phyloP scores from a whole-genome alignment of 1,284 basidiomycete species.

The Takashimella tepidaria region DNA sequence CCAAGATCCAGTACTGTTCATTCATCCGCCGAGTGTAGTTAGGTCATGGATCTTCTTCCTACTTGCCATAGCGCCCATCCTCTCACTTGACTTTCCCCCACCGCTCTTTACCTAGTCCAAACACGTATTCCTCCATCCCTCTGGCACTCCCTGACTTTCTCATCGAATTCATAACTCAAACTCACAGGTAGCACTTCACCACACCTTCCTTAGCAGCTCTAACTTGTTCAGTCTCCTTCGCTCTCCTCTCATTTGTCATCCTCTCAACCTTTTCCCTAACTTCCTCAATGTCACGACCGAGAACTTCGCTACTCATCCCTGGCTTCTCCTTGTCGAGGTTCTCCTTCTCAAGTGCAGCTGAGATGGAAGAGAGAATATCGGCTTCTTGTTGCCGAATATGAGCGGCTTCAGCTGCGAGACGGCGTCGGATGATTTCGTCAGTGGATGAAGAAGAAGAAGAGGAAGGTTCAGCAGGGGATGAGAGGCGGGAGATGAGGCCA shows the following conservation, averaged over 20 bases:
- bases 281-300: conserved; percentile 48
- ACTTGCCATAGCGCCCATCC: too few species aligned
- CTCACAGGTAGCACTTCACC: conserved; percentile 46
- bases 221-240: conserved; percentile 35
- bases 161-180: conserved; percentile 2
- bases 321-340: conserved; percentile 48
- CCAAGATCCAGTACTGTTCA: neutral
- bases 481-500: conserved; percentile 39
- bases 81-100: too few species aligned
- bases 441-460: conserved; percentile 18
- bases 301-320: conserved; percentile 41
- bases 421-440: conserved; percentile 41
- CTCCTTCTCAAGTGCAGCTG: conserved; percentile 47
- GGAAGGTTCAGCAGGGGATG: conserved; percentile 20
- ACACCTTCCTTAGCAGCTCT: conserved; percentile 35
- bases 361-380: conserved; percentile 43
- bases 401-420: conserved; percentile 42
- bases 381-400: conserved; percentile 43
- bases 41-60: too few species aligned
- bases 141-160: neutral
- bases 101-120: neutral
- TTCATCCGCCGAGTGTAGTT: too few species aligned
- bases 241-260: conserved; percentile 32
- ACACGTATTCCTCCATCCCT: too few species aligned
- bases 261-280: conserved; percentile 47